phyloP scores from a whole-genome alignment of 805 yeast species.

The Priceomyces haplophilus region DNA sequence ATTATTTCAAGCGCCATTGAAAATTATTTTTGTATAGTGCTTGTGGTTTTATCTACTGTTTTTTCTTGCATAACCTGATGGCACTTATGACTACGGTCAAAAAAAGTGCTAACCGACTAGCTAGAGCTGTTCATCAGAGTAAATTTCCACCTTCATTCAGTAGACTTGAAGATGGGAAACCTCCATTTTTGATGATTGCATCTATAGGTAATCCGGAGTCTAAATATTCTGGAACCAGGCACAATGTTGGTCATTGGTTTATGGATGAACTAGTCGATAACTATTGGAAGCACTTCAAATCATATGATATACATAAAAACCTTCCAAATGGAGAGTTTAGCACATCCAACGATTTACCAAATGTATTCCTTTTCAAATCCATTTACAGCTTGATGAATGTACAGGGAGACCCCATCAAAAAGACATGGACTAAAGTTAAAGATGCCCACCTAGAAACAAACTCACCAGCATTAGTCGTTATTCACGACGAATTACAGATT shows the following conservation, averaged over 20 bases:
- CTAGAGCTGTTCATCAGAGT: neutral
- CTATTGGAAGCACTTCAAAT: conserved; percentile 21
- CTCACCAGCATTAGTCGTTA: conserved; percentile 47
- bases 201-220: conserved; percentile 80
- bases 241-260: conserved; percentile 70
- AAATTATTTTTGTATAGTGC: neutral
- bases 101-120: neutral
- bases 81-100: neutral
- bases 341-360: conserved; percentile 17
- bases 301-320: conserved; percentile 17
- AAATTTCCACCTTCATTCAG: conserved; percentile 1
- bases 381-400: conserved; percentile 65
- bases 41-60: too few relatives aligned
- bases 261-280: conserved; percentile 30
- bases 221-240: conserved; percentile 59
- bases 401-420: conserved; percentile 57
- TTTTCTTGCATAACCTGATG: neutral
- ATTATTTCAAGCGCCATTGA: neutral
- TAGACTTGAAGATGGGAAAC: conserved; percentile 10
- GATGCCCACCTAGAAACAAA: conserved; percentile 15
- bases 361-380: conserved; percentile 45
- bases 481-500: conserved; percentile 78
- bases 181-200: conserved; percentile 30
- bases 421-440: conserved; percentile 44
- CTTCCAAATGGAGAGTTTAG: conserved; percentile 22